Base-by-base conservation (phyloP, 176 grass and related monocot genomes). In the Chloris gayana region DNA sequence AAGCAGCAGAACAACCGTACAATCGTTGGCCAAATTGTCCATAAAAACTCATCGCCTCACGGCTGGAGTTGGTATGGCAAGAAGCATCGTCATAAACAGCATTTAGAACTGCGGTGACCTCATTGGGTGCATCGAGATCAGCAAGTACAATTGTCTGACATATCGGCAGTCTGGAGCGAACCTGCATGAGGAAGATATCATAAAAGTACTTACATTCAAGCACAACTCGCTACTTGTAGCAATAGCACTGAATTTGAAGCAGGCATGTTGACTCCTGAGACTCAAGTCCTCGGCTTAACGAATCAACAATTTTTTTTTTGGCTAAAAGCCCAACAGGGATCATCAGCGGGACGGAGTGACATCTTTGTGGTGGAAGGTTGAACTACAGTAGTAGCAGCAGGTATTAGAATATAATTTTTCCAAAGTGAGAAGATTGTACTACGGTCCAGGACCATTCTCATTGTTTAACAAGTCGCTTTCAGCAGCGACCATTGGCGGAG, bases 401-500 rank as follows among this genome's bases (percentile, higher is more conserved):
- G 17, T 6, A 74, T 15, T 17, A 54, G 13, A 82, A 32, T 41
- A 76, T 2, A 15, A 39, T 84, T 61, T 24, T 58, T 14, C 15
- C 1, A 6, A 44, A 2, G 38, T 13, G 6, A 60, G 45, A 60
- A 24, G 19, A 14, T 45, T 33, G 37, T 9, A 26, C 27, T 31
- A 30, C 21, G 8, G 7, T 22, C 58, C 25, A 54, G 32, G 11
- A 51, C 49, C 37, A 59, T 42, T 41, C 65, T 5, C 66, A 8
- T 53, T 64, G 74, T 85, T 78, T 78, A 60, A 35, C 9, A 6
- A 25, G 81, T 84, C 81, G 34, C 81, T 80, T 74, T 84, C 70
- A 75, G 87, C 64, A 62, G 65, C 18, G 44, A 31, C 54, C 24
- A 33, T 26, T 19, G 33, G 63, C 51, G 37, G 64, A 65, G 39